Evolutionary conservation across 2,329 filamentous ascomycete species (phyloP).

Genomic region (Albifimbria verrucaria): DNA sequence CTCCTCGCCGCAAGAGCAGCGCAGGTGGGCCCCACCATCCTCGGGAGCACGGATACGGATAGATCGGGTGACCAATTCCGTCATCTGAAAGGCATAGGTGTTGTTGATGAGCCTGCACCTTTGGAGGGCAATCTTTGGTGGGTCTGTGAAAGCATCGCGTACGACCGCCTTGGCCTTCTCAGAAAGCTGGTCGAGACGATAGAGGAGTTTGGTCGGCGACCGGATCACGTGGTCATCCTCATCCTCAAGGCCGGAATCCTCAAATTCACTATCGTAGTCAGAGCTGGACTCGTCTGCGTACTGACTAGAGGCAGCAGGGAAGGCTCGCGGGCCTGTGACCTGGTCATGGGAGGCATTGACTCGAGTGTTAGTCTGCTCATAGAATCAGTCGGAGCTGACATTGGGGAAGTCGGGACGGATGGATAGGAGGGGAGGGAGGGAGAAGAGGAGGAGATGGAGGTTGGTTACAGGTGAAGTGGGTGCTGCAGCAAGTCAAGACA

Average conservation of each 20-base stretch:
- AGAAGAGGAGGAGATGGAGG: conserved; percentile 1
- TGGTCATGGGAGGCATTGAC: conserved; percentile 24
- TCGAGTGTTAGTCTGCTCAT: conserved; percentile 26
- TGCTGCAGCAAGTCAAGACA: background rate
- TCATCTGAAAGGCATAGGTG: conserved; percentile 54
- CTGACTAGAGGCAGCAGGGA: conserved; percentile 6
- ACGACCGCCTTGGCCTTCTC: conserved; percentile 34
- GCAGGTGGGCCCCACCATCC: conserved; percentile 37
- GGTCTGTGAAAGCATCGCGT: conserved; percentile 42
- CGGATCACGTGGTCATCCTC: conserved; percentile 25
- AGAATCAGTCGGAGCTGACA: conserved; percentile 17
- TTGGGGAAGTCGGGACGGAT: conserved; percentile 2
- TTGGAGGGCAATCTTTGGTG: conserved; percentile 47
- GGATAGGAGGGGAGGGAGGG: background rate
- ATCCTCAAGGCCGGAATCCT: conserved; percentile 30
- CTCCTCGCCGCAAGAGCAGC: conserved; percentile 42
- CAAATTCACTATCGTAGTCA: conserved; percentile 22
- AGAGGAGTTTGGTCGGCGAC: conserved; percentile 38
- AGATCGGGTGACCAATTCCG: conserved; percentile 49
- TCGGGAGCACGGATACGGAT: conserved; percentile 43
- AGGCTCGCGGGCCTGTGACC: conserved; percentile 11
- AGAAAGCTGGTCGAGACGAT: conserved; percentile 37
- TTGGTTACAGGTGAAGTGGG: background rate
- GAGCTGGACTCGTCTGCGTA: conserved; percentile 15
- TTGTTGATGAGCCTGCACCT: conserved; percentile 44